phyloP scores from a whole-genome alignment of 495 filamentous ascomycete species.

The Melanomma pulvis-pyrius region DNA sequence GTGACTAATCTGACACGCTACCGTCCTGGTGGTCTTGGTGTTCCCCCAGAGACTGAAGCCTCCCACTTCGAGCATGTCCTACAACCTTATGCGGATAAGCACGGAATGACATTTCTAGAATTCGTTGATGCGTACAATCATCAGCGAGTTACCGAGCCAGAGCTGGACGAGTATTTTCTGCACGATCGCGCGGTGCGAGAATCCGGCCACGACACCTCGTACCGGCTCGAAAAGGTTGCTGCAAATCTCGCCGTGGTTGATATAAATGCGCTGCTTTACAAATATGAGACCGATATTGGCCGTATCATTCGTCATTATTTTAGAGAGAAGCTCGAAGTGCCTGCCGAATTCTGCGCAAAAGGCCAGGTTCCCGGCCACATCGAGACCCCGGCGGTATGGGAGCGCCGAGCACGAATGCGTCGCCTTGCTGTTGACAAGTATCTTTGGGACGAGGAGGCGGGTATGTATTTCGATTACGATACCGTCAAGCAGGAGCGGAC shows the following conservation, averaged over 20 bases:
- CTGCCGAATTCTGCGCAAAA: conserved; percentile 70
- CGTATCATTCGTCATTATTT: conserved; percentile 80
- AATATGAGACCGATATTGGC: conserved; percentile 92
- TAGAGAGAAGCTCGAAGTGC: conserved; percentile 74
- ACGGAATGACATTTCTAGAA: conserved; percentile 75
- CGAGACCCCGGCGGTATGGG: conserved; percentile 85
- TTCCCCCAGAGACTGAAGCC: conserved; percentile 92
- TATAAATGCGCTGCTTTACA: conserved; percentile 89
- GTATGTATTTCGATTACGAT: conserved; percentile 97
- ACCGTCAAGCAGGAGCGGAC: conserved; percentile 75
- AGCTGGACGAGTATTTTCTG: conserved; percentile 90
- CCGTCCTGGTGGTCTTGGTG: conserved; percentile 82
- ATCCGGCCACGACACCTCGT: conserved; percentile 95
- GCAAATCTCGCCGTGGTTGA: conserved; percentile 92
- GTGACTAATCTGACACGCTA: conserved; percentile 86
- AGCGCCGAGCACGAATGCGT: conserved; percentile 77
- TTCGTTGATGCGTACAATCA: conserved; percentile 87
- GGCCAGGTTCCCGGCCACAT: conserved; percentile 60
- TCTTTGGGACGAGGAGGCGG: conserved; percentile 84
- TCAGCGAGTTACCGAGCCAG: conserved; percentile 75
- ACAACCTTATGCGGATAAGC: conserved; percentile 81
- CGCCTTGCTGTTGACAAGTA: conserved; percentile 83
- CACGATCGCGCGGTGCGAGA: conserved; percentile 94
- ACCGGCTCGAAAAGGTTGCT: conserved; percentile 84
- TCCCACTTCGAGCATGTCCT: conserved; percentile 86